Base-by-base conservation (phyloP, 148 eudicot genomes). In the Vaccinium darrowii region DNA sequence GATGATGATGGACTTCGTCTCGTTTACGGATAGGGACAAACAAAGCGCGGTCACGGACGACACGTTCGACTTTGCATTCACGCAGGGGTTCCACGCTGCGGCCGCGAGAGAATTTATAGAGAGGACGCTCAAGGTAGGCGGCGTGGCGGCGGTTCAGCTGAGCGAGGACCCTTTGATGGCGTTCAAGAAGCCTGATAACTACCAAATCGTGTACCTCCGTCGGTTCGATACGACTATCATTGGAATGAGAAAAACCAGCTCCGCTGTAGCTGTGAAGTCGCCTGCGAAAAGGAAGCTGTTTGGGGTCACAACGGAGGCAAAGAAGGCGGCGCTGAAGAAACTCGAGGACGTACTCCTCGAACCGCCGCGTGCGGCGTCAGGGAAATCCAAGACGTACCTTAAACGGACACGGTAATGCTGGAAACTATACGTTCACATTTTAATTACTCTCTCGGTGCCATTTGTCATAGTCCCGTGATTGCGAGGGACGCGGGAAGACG, bases 331-430 rank as follows among this genome's bases (percentile, higher is more conserved):
- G 2, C 78, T 91, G 1, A 86, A 84, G 63, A 90, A 89, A n/a
- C 92, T 93, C 1, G 94, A 93, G 82, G 94, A 91, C 58, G 94
- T 93, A 15, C 90, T 91, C 69, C 82, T 92, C 14, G 95, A 93
- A 76, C 93, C 93, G 2, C 94, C 94, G 1, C 81, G 93, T 12
- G 88, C 93, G 14, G 82, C 91, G 5, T 84, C 87, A 7, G 90
- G 91, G 11, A 91, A 84, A 25, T 91, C 93, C 6, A 89, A 81
- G 73, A 75, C 86, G 4, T 91, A 90, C 84, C 76, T 88, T 21
- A 92, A 90, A 47, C 88, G 84, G 72, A 92, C 94, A 1, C 88
- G 87, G 16, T 94, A 89, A 6, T 10, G 7, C 4, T 25, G 16
- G 47, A 43, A 43, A 43, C 47, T 3, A 43, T 43, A 43, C 7